Conservation (phyloP, 2,329 filamentous ascomycete species). For the Beauveria sp. region DNA sequence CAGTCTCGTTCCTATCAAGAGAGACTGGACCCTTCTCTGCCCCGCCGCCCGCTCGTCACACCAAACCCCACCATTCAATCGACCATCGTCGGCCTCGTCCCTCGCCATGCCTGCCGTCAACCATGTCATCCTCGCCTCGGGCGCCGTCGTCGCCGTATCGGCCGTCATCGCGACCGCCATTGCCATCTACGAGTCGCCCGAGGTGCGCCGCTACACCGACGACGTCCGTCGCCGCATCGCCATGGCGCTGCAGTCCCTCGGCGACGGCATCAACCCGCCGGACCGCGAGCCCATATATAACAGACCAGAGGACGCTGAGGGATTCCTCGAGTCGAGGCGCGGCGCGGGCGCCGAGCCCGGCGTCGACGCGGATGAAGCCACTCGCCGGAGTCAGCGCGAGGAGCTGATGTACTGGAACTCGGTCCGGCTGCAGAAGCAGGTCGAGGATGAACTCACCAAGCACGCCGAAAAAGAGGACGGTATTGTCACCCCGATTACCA, state of each 20-base stretch:
- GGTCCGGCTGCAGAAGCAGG: conserved; percentile 41
- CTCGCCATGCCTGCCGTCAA: conserved; percentile 47
- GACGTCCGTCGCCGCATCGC: conserved; percentile 55
- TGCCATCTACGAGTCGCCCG: conserved; percentile 56
- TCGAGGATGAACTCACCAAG: conserved; percentile 19
- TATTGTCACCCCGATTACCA: conserved; percentile 12
- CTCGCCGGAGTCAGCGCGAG: conserved; percentile 52
- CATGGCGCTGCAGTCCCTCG: conserved; percentile 50
- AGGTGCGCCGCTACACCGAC: conserved; percentile 53
- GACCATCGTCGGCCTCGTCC: background rate
- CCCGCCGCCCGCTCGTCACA: conserved; percentile 1
- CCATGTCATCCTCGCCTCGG: conserved; percentile 46
- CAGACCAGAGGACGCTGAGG: conserved; percentile 58
- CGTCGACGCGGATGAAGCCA: conserved; percentile 57
- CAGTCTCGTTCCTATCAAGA: background rate
- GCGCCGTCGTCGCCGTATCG: conserved; percentile 49
- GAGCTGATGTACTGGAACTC: conserved; percentile 61
- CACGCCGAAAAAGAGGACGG: conserved; percentile 14
- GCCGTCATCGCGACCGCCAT: conserved; percentile 51
- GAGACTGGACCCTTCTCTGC: background rate
- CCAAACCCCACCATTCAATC: background rate
- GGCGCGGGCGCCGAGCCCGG: conserved; percentile 33
- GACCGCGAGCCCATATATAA: conserved; percentile 51
- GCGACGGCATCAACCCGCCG: conserved; percentile 47
- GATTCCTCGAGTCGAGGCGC: conserved; percentile 49